phyloP scores from a whole-genome alignment of 495 filamentous ascomycete genomes.

The Tetracladium setigerum region DNA sequence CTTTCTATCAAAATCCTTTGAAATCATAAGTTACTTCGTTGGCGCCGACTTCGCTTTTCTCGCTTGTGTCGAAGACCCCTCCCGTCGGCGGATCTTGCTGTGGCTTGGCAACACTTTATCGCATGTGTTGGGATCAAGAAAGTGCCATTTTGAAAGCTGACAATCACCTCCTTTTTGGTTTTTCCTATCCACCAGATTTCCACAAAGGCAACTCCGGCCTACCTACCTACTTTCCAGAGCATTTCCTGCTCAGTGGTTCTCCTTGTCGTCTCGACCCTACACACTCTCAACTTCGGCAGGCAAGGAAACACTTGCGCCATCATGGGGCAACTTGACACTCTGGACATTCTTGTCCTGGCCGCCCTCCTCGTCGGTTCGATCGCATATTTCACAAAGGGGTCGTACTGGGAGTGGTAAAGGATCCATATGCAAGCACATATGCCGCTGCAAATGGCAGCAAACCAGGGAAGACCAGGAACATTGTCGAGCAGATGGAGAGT shows the following conservation, averaged over 20 bases:
- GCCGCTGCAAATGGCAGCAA: constrained; percentile 62
- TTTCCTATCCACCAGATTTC: too few relatives aligned
- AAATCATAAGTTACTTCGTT: too few relatives aligned
- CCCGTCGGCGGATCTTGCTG: too few relatives aligned
- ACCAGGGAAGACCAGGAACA: constrained; percentile 83
- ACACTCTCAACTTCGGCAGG: background rate
- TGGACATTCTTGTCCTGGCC: constrained; percentile 87
- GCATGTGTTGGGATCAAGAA: too few relatives aligned
- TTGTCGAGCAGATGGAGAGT: constrained; percentile 93
- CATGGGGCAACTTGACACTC: constrained; percentile 94
- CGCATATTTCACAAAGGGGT: constrained; percentile 97
- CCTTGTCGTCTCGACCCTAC: background rate
- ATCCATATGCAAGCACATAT: constrained; percentile 74
- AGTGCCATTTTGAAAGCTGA: too few relatives aligned
- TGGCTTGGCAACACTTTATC: too few relatives aligned
- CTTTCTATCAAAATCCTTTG: too few relatives aligned
- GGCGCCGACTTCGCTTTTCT: too few relatives aligned
- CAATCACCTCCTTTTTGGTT: too few relatives aligned
- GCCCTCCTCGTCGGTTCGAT: constrained; percentile 77
- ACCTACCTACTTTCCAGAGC: background rate
- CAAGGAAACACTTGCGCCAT: constrained; percentile 37
- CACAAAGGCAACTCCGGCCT: too few relatives aligned
- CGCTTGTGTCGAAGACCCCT: too few relatives aligned
- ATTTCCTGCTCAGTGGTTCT: background rate
- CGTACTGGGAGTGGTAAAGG: constrained; percentile 80